phyloP scores from a whole-genome alignment of 2,329 filamentous ascomycete species.

The Aaosphaeria arxii region DNA sequence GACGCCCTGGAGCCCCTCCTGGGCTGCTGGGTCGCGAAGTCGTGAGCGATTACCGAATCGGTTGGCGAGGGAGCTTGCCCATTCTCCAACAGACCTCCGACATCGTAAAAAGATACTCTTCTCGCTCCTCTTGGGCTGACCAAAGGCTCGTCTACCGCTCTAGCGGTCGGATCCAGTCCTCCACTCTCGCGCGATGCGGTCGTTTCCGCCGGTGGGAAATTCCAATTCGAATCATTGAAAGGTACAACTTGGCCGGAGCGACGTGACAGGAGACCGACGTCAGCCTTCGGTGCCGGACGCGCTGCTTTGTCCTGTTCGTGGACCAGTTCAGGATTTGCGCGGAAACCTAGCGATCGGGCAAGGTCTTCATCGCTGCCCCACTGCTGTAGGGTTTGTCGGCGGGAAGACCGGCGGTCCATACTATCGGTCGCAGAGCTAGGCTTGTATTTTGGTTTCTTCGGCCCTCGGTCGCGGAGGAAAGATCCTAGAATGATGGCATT shows the following conservation, averaged over 20 bases:
- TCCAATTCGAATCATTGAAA: slow-evolving; percentile 31
- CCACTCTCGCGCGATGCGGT: slow-evolving; percentile 15
- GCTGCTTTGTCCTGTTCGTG: slow-evolving; percentile 40
- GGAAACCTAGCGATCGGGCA: slow-evolving; percentile 73
- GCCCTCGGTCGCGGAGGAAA: slow-evolving; percentile 83
- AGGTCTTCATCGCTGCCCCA: slow-evolving; percentile 93
- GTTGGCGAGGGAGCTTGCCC: slow-evolving; percentile 38
- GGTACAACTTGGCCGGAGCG: slow-evolving; percentile 14
- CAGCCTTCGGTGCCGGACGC: slow-evolving; percentile 36
- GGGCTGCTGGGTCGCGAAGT: slow-evolving; percentile 38
- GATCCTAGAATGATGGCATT: slow-evolving; percentile 90
- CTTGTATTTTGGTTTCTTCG: slow-evolving; percentile 82
- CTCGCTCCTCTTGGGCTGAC: slow-evolving; percentile 44
- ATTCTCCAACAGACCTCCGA: slow-evolving; percentile 70
- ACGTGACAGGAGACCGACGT: slow-evolving; percentile 23
- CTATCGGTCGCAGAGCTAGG: slow-evolving; percentile 51
- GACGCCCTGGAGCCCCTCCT: slow-evolving; percentile 31
- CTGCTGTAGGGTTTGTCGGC: slow-evolving; percentile 63
- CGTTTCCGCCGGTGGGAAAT: slow-evolving; percentile 24
- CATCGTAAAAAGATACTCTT: slow-evolving; percentile 78
- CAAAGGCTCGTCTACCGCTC: slow-evolving; percentile 30
- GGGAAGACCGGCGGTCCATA: slow-evolving; percentile 56
- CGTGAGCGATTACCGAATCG: slow-evolving; percentile 38
- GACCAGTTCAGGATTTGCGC: slow-evolving; percentile 54
- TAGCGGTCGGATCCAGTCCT: slow-evolving; percentile 18